Evolutionary conservation across 306 rosid genomes (phyloP), one percentile per base, ranked within the genome.

Genomic region (Citrullus amarus): DNA sequence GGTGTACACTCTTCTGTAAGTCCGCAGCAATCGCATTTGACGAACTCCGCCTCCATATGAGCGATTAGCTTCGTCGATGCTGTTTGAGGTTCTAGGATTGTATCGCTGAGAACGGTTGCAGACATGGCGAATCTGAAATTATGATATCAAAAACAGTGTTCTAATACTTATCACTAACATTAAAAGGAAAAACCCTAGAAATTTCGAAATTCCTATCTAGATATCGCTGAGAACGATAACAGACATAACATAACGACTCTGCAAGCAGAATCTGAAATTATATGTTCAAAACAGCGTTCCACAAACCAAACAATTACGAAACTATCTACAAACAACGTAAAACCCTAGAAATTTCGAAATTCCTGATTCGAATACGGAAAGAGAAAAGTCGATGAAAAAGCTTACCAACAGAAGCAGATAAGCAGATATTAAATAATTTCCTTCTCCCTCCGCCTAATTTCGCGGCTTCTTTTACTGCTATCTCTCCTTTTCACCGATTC

Each of bases 1-100:
- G 90, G 97, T 4, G 99, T 92, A 89, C 97, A 95, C 82, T 95
- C 99, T 83, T 95, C 99, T 28, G 89, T 88, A 17, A 95, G 87
- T 9, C 97, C 97, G 82, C 99, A 95, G 82, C 99, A 92, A 10
- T 89, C 93, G 85, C 99, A 95, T 68, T 81, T 79, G 3, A 90
- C 99, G 77, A 89, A 91, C 80, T 95, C 96, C 50, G 85, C 91
- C 74, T 95, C 98, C 14, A n/a, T 78, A 51, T 75, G 79, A 30
- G 85, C 50, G 63, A 77, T 83, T 77, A 89, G 80, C 58, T 66
- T 87, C 22, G 84, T 46, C 28, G 90, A 28, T 75, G 89, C 96
- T 65, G 84, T 60, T 84, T 88, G 93, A 61, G 86, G 77, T 50
- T 91, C 98, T 9, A 80, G 82, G 89, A 88, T 72, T 36, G 95